These are phyloP conservation scores for Pluteus cervinus DNA, from an alignment of 768 basidiomycete species.

Conservation along the genomic window DNA sequence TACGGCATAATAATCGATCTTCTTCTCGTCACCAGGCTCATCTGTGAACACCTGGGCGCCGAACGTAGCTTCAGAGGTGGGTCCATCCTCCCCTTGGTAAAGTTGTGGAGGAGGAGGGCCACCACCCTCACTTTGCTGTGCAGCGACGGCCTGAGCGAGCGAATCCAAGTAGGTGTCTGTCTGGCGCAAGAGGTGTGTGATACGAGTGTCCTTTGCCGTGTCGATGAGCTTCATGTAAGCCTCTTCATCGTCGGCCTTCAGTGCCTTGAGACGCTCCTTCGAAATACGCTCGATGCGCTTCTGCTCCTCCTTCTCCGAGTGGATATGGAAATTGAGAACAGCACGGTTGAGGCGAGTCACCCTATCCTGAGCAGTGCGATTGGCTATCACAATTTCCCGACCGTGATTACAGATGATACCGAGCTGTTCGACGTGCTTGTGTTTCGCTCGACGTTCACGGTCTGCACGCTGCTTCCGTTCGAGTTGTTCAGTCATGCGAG, in stretches of 20 bases:
- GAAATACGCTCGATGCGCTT: conserved; percentile 92
- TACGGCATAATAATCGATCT: conserved; percentile 94
- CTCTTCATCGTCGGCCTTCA: conserved; percentile 98
- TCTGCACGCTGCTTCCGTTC: conserved; percentile 91
- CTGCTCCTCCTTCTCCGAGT: conserved; percentile 97
- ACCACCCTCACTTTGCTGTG: conserved; percentile 79
- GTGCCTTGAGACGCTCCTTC: conserved; percentile 96
- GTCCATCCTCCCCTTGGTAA: conserved; percentile 67
- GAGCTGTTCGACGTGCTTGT: conserved; percentile 95
- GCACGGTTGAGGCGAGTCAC: conserved; percentile 72
- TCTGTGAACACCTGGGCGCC: conserved; percentile 74
- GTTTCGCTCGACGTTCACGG: conserved; percentile 90
- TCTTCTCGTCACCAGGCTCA: conserved; percentile 53
- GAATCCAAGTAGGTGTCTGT: conserved; percentile 95
- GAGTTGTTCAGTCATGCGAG: conserved; percentile 79
- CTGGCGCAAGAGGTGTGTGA: conserved; percentile 91
- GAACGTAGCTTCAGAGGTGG: conserved; percentile 83
- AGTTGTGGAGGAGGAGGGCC: no score
- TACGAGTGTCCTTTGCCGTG: conserved; percentile 97
- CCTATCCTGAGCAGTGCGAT: conserved; percentile 57
- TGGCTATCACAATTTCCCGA: conserved; percentile 61
- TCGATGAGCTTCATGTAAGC: conserved; percentile 99
- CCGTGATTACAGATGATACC: conserved; percentile 82
- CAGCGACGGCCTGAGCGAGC: conserved; percentile 87
- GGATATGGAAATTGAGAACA: conserved; percentile 77